These are phyloP conservation scores for Fraxinus paxiana DNA, from an alignment of 305 asterid genomes.

Conservation along the genomic window DNA sequence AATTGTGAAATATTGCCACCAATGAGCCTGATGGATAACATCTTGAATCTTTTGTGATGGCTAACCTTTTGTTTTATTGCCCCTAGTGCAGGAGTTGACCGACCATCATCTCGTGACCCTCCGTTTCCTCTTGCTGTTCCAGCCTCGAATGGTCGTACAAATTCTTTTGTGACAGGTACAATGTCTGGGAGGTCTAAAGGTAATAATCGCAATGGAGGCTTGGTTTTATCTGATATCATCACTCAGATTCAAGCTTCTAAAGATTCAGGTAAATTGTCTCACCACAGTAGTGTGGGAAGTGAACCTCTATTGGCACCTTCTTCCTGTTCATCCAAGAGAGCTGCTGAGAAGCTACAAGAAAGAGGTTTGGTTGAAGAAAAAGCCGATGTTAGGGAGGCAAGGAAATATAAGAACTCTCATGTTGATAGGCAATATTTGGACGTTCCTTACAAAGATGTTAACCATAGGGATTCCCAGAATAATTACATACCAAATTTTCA, in stretches of 20 bases:
- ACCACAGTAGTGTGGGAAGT: conserved; percentile 56
- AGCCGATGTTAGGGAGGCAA: conserved; percentile 63
- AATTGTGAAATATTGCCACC: conserved; percentile 9
- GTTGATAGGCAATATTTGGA: conserved; percentile 65
- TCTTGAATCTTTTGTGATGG: conserved; percentile 32
- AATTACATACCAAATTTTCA: conserved; percentile 79
- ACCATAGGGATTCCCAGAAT: conserved; percentile 59
- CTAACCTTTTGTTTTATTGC: conserved; percentile 48
- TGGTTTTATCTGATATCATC: conserved; percentile 83
- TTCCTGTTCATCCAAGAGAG: conserved; percentile 72
- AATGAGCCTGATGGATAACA: neutral
- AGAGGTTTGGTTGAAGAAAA: conserved; percentile 63
- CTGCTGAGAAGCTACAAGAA: conserved; percentile 68
- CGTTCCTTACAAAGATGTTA: conserved; percentile 57
- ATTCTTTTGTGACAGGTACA: conserved; percentile 48
- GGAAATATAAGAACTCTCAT: conserved; percentile 59
- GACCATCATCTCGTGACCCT: conserved; percentile 98
- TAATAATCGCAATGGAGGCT: conserved; percentile 72
- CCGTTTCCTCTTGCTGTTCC: conserved; percentile 97
- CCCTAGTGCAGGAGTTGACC: conserved; percentile 99
- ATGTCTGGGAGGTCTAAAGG: conserved; percentile 58
- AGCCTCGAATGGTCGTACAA: conserved; percentile 66
- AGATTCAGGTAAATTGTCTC: conserved; percentile 63
- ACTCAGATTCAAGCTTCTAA: conserved; percentile 90
- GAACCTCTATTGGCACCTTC: conserved; percentile 52